phyloP scores from a whole-genome alignment of 1,284 basidiomycete genomes.

The Peniophora sp. region DNA sequence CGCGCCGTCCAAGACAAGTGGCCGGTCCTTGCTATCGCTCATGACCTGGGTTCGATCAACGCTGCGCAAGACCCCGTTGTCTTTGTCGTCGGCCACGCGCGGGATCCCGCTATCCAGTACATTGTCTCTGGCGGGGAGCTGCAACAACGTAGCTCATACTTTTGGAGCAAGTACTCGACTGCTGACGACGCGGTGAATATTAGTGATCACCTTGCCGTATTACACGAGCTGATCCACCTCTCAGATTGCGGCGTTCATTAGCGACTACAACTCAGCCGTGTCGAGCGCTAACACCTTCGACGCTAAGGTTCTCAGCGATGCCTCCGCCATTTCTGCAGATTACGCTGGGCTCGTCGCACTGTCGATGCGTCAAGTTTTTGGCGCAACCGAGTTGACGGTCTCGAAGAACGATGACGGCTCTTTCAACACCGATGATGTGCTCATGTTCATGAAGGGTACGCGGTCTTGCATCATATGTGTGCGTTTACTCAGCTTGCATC shows the following conservation, averaged over 20 bases:
- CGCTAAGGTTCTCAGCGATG: slow-evolving; percentile 43
- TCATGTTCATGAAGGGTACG: slow-evolving; percentile 59
- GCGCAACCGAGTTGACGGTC: slow-evolving; percentile 54
- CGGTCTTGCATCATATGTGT: no score
- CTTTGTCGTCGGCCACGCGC: slow-evolving; percentile 48
- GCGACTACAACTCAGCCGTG: slow-evolving; percentile 41
- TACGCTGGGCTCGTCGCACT: slow-evolving; percentile 52
- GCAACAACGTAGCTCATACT: slow-evolving; percentile 41
- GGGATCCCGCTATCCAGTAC: slow-evolving; percentile 53
- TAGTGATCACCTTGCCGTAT: not conserved
- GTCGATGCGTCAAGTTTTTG: slow-evolving; percentile 55
- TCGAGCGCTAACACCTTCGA: slow-evolving; percentile 45
- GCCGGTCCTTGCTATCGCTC: slow-evolving; percentile 59
- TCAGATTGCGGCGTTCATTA: slow-evolving; percentile 52
- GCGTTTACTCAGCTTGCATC: no score
- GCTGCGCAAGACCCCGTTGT: slow-evolving; percentile 33
- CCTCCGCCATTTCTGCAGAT: slow-evolving; percentile 42
- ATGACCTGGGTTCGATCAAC: slow-evolving; percentile 41
- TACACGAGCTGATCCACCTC: not conserved
- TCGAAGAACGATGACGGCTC: slow-evolving; percentile 37
- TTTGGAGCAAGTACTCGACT: slow-evolving; percentile 42
- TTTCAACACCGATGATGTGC: slow-evolving; percentile 48
- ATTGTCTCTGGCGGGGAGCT: slow-evolving; percentile 36
- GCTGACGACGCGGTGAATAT: slow-evolving; percentile 33
- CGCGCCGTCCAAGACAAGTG: slow-evolving; percentile 51